Percentiles rank a stretch among this genome's conserved stretches.
phyloP scores from a whole-genome alignment of 768 basidiomycete genomes.

The Pleurotus sapidus region DNA sequence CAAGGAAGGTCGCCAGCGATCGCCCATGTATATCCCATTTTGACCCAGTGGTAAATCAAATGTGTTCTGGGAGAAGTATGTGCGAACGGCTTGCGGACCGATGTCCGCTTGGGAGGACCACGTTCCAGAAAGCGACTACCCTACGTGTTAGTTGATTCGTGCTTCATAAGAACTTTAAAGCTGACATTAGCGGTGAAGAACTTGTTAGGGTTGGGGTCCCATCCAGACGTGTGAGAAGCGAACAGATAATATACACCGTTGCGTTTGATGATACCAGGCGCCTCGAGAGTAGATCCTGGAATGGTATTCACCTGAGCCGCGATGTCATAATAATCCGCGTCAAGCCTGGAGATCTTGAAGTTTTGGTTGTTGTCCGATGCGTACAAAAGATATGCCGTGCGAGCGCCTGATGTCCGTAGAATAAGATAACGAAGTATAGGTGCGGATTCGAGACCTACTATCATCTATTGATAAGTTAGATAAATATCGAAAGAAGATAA shows the following conservation, averaged over 20 bases:
- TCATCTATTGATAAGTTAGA: conserved; percentile 28
- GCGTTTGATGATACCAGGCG: conserved; percentile 60
- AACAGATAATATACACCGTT: conserved; percentile 59
- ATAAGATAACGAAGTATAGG: neutral
- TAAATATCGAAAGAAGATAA: neutral
- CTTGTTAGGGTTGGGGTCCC: conserved; percentile 64
- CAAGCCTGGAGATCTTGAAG: conserved; percentile 60
- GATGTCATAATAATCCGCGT: conserved; percentile 59
- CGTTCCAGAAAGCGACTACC: conserved; percentile 47
- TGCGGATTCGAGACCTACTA: conserved; percentile 19
- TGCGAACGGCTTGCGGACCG: conserved; percentile 45
- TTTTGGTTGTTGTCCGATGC: conserved; percentile 69
- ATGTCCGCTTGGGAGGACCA: conserved; percentile 60
- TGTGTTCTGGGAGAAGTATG: conserved; percentile 62
- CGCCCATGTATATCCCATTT: conserved; percentile 60
- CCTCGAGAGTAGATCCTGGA: conserved; percentile 50
- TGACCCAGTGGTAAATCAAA: conserved; percentile 48
- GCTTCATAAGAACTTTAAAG: neutral
- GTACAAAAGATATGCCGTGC: conserved; percentile 57
- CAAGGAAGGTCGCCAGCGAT: conserved; percentile 54
- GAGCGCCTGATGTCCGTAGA: conserved; percentile 27
- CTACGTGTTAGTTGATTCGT: conserved; percentile 2
- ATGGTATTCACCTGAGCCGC: conserved; percentile 35
- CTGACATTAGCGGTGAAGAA: conserved; percentile 50
- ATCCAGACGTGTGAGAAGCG: conserved; percentile 56